A percentile compares a stretch with the other conserved stretches of the same genome.
Conservation (phyloP, 2,329 filamentous ascomycete species). For the Thelonectria rubi region DNA sequence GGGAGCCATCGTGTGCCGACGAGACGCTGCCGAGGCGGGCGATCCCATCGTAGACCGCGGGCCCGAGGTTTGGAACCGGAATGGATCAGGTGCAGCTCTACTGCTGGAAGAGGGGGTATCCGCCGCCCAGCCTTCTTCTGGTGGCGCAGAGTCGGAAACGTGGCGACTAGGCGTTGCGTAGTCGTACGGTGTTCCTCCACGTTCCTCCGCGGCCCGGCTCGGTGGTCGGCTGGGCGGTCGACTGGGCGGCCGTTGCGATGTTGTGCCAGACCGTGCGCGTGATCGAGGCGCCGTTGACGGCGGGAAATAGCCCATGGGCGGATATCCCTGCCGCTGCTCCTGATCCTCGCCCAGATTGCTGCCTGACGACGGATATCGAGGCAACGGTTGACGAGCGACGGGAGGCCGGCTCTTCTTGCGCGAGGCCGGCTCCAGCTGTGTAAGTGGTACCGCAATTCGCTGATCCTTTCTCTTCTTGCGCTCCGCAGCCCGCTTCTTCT, state of each 20-base stretch:
- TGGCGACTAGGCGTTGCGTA: slow-evolving; percentile 55
- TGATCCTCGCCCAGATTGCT: slow-evolving; percentile 49
- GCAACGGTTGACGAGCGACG: slow-evolving; percentile 38
- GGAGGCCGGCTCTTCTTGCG: slow-evolving; percentile 47
- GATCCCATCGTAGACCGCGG: slow-evolving; percentile 47
- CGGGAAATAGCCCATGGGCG: slow-evolving; percentile 62
- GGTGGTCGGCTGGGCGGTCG: slow-evolving; percentile 37
- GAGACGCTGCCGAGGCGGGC: slow-evolving; percentile 46
- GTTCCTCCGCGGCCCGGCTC: slow-evolving; percentile 47
- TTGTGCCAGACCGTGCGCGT: slow-evolving; percentile 54
- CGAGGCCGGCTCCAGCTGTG: slow-evolving; percentile 57
- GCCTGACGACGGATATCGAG: slow-evolving; percentile 50
- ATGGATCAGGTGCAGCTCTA: slow-evolving; percentile 54
- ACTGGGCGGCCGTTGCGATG: slow-evolving; percentile 48
- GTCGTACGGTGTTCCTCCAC: slow-evolving; percentile 54
- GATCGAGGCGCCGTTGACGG: slow-evolving; percentile 54
- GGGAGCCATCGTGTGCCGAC: slow-evolving; percentile 51
- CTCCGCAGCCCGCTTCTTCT: slow-evolving; percentile 45
- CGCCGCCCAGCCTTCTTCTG: slow-evolving; percentile 45
- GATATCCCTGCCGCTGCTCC: slow-evolving; percentile 48
- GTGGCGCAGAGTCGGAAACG: slow-evolving; percentile 54
- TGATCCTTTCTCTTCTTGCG: slow-evolving; percentile 55
- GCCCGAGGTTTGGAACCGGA: slow-evolving; percentile 61
- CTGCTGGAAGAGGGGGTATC: slow-evolving; percentile 37
- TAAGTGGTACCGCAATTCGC: slow-evolving; percentile 62